Evolutionary conservation across 1,284 basidiomycete species (phyloP), one percentile per base, ranked within the genome.

Genomic region (Salmacisia buchloeana): DNA sequence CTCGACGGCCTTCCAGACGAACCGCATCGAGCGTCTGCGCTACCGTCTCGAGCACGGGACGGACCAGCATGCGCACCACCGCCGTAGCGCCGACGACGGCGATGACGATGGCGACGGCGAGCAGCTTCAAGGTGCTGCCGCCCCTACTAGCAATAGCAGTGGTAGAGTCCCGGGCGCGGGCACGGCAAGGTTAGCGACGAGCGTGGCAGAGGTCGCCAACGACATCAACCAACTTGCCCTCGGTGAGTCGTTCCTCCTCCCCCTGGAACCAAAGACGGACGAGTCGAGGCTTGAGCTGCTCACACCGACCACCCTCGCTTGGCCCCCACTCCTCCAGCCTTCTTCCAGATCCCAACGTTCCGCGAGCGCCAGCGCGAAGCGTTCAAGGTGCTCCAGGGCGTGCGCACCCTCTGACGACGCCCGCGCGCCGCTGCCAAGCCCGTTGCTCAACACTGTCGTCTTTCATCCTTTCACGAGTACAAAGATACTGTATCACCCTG

Each of bases 281-380:
- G 36, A 18, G 36, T 38, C 36, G 18, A 9, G 18, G 9, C 18
- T 9, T 38, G 39, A 43, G 18, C 23, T 15, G 18, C 39, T 15
- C 36, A 18, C 18, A 18, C 36, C 18, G 36, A 38, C 36, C 9
- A 38, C 36, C 18, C 18, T 38, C 23, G 18, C 27, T 27, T 10
- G 3, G 21, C 27, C 45, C 25, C 15, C 45, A 6, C 25, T 6
- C 25, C 2, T 25, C 13, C n/a, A 49, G 49, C 49, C 29, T 31
- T 54, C 15, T 54, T 54, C 49, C 31, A 54, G 49, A 54, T 54
- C 29, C 49, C 49, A 7, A 54, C 49, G 4, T 54, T 54, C 27
- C 25, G 49, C 15, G 49, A 54, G 34, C 49, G 49, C 31, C 49
- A 54, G 29, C 49, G 49, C 9, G 49, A 54, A n/a, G 49, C 49